Evolutionary conservation across 345 rosid species (phyloP), one percentile per base, ranked within the genome.

Genomic region (Eucalyptus melliodora): DNA sequence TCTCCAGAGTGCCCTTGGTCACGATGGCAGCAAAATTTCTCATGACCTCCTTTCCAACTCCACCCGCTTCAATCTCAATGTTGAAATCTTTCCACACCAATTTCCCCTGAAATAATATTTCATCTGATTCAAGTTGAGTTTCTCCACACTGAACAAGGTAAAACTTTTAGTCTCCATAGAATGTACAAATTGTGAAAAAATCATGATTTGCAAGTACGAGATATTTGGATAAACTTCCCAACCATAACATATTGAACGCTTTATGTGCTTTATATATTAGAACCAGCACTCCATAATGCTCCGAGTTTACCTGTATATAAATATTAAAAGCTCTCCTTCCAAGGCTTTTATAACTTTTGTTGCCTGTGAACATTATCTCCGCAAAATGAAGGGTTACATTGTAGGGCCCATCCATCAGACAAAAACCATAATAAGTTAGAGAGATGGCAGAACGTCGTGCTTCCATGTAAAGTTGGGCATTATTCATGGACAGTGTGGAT

Each of bases 331-430:
- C 56, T 40, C 90, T 87, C 86, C 87, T 87, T 11, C 60, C 60
- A n/a, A 94, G 89, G 90, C 92, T 95, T 21, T 0, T 1, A 87
- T 82, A 95, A 8, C 92, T 89, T 65, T 89, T 88, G 81, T 92
- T 89, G 69, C 90, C 86, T 11, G 62, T 90, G 93, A 95, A 93
- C 92, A 90, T 88, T 44, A 93, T 95, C 92, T 97, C 98, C 31
- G 96, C 96, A 88, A 97, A 97, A 90, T 97, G 98, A 88, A 97
- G 98, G 88, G 90, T 95, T 60, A 97, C 95, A 1, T 92, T 81
- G 91, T 95, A 93, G 87, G 60, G 91, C 55, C 94, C 96, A 89
- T 92, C 90, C 49, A 88, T 85, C 59, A 94, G 88, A 90, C 96
- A 95, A 62, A 90, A 93, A 42, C 90, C 94, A 62, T 93, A 93